Evolutionary conservation across 2,329 filamentous ascomycete genomes (phyloP).

Genomic region (Thielaviopsis ethacetica): DNA sequence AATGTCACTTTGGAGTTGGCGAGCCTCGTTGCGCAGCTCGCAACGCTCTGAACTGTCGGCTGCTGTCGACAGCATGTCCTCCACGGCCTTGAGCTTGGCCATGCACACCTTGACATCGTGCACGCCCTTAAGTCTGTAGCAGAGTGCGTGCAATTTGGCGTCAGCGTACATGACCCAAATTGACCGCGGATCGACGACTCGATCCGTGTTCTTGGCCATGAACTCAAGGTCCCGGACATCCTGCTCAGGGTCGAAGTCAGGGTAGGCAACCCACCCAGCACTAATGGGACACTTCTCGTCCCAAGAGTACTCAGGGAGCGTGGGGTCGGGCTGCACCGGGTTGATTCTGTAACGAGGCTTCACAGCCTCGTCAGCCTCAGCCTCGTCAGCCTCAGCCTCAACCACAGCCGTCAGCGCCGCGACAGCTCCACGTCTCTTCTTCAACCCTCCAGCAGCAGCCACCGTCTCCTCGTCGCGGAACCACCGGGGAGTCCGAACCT

Average conservation of each 20-base stretch:
- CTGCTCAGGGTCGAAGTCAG: not conserved
- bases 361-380: not conserved
- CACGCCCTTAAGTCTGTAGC: not conserved
- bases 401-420: too few relatives aligned
- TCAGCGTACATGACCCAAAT: not conserved
- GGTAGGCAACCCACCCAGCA: not conserved
- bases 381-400: too few relatives aligned
- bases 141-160: not conserved
- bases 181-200: slow-evolving; percentile 7
- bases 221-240: not conserved
- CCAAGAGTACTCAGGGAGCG: not conserved
- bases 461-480: not conserved
- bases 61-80: not conserved
- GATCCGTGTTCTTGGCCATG: not conserved
- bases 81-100: not conserved
- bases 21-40: not conserved
- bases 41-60: not conserved
- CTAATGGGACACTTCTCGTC: not conserved
- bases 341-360: not conserved
- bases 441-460: not conserved
- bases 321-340: not conserved
- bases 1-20: not conserved
- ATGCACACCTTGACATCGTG: not conserved
- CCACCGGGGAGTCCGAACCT: slow-evolving; percentile 3
- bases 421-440: too few relatives aligned